phyloP scores from a whole-genome alignment of 192 early-diverging fungal genomes.

The Linnemannia zychae region DNA sequence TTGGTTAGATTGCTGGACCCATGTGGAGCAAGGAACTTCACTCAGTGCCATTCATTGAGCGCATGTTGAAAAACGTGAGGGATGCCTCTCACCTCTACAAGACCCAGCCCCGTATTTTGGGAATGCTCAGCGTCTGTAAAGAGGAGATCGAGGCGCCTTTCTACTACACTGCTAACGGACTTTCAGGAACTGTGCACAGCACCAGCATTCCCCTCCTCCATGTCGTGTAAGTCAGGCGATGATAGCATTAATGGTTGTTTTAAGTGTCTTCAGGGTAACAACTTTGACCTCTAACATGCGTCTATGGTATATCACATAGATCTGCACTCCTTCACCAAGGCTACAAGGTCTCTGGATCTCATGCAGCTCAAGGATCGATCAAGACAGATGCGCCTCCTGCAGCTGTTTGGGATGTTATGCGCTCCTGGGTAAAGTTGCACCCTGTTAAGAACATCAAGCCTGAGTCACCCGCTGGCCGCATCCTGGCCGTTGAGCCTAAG shows the following conservation, averaged over 20 bases:
- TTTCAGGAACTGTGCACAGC: constrained; percentile 81
- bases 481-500: constrained; percentile 69
- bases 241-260: neutral
- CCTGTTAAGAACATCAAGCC: constrained; percentile 78
- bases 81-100: constrained; percentile 71
- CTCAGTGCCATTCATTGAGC: constrained; percentile 82
- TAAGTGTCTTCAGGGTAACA: neutral
- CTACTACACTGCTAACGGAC: constrained; percentile 80
- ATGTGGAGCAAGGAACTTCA: constrained; percentile 91
- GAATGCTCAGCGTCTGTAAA: constrained; percentile 89
- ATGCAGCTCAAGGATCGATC: constrained; percentile 82
- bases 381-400: constrained; percentile 93
- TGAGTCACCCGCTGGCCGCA: constrained; percentile 75
- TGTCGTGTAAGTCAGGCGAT: constrained; percentile 19
- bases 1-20: constrained; percentile 87
- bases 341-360: constrained; percentile 89
- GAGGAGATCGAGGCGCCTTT: constrained; percentile 80
- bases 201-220: constrained; percentile 72
- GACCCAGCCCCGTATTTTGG: constrained; percentile 90
- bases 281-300: neutral
- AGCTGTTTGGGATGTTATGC: constrained; percentile 95
- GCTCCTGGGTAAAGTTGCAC: constrained; percentile 79
- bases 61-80: constrained; percentile 85
- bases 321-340: constrained; percentile 95
- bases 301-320: constrained; percentile 48